A percentile compares a stretch with the other conserved stretches of the same genome.
phyloP scores from a whole-genome alignment of 2,329 filamentous ascomycete genomes.

The Rhynchosporium agropyri region DNA sequence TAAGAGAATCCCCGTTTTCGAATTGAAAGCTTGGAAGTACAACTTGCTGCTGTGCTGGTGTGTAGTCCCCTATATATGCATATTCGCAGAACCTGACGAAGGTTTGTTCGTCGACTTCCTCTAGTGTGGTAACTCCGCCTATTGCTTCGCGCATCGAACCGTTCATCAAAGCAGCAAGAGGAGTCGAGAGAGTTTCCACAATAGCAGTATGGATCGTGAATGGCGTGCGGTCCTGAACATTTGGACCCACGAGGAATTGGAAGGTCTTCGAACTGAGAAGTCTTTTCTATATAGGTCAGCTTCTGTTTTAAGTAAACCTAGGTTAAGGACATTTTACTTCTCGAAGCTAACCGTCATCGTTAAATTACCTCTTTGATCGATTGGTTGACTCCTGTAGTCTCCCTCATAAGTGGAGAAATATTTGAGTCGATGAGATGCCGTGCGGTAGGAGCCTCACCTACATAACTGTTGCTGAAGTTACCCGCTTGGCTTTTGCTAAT shows the following conservation, averaged over 20 bases:
- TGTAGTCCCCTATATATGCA: constrained; percentile 27
- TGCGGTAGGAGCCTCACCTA: too few relatives aligned
- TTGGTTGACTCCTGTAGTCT: not conserved
- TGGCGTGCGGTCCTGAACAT: constrained; percentile 15
- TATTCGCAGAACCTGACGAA: too few relatives aligned
- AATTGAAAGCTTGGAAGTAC: not conserved
- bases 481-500: too few relatives aligned
- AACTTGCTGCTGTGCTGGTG: constrained; percentile 12
- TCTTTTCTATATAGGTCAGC: not conserved
- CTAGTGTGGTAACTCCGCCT: too few relatives aligned
- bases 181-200: constrained; percentile 20
- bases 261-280: constrained; percentile 14
- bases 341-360: constrained; percentile 14
- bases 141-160: too few relatives aligned
- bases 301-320: not conserved
- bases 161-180: constrained; percentile 20
- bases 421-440: too few relatives aligned
- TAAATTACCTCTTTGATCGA: constrained; percentile 4
- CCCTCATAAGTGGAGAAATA: too few relatives aligned
- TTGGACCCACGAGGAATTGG: not conserved
- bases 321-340: constrained; percentile 1
- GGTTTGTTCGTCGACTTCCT: too few relatives aligned
- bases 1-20: not conserved
- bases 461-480: too few relatives aligned
- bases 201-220: constrained; percentile 21